phyloP scores from a whole-genome alignment of 768 basidiomycete genomes.

The Suillus brevipes region DNA sequence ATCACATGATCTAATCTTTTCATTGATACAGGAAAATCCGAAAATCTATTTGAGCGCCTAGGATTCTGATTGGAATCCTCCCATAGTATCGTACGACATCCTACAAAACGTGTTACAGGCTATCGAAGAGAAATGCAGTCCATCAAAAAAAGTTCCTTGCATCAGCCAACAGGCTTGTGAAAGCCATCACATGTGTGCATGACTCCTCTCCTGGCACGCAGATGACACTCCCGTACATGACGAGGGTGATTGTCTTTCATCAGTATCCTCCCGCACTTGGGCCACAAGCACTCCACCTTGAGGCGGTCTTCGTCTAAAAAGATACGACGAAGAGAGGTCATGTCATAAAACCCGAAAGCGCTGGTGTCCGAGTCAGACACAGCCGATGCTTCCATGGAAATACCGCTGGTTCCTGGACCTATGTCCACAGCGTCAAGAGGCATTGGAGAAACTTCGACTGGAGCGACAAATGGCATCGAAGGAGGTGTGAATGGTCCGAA shows the following conservation, averaged over 20 bases:
- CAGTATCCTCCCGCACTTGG: background rate
- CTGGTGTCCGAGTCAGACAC: background rate
- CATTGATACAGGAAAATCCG: no score
- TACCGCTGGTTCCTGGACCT: background rate
- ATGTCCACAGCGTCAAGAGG: background rate
- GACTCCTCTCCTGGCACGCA: background rate
- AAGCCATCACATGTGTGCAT: background rate
- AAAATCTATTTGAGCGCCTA: no score
- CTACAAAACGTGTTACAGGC: background rate
- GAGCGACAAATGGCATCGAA: no score
- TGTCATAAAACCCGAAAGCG: background rate
- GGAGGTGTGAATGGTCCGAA: background rate
- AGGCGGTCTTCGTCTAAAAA: background rate
- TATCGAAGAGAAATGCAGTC: background rate
- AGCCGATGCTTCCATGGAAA: background rate
- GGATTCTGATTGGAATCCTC: no score
- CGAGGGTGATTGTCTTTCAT: constrained; percentile 3
- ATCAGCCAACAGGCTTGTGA: background rate
- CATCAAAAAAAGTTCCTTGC: background rate
- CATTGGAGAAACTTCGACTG: background rate
- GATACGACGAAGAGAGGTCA: constrained; percentile 1
- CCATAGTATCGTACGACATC: no score
- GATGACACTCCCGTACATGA: constrained; percentile 1
- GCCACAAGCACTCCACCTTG: constrained; percentile 2
- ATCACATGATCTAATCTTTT: constrained; percentile 1